Evolutionary conservation across 345 rosid species (phyloP).

Genomic region (Geranium rotundifolium): DNA sequence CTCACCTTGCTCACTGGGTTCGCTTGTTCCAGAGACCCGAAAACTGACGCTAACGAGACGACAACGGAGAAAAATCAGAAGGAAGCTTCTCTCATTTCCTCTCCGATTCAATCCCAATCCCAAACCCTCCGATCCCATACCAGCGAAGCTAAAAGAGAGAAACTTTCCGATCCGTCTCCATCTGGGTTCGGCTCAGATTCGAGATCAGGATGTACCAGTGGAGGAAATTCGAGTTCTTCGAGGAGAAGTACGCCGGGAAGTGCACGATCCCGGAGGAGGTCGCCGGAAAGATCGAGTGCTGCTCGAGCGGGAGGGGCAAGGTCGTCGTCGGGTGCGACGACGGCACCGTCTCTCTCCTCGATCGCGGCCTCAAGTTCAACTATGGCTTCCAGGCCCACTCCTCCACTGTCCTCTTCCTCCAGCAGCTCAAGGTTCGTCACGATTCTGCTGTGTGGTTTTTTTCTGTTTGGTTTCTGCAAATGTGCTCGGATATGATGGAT

Average conservation of each 20-base stretch:
- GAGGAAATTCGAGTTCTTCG: conserved; percentile 99
- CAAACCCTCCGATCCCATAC: neutral
- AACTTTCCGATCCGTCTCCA: neutral
- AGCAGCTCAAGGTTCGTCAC: conserved; percentile 68
- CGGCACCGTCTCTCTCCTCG: conserved; percentile 74
- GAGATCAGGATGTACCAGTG: conserved; percentile 57
- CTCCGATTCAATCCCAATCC: neutral
- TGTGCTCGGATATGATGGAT: neutral
- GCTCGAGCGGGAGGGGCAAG: conserved; percentile 97
- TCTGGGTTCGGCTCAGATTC: neutral
- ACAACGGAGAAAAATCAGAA: neutral
- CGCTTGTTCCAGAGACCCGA: neutral
- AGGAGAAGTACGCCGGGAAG: conserved; percentile 86
- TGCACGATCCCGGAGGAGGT: conserved; percentile 73
- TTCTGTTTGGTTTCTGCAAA: neutral
- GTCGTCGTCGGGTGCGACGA: conserved; percentile 80
- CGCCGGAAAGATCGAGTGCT: conserved; percentile 53
- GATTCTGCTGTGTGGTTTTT: neutral
- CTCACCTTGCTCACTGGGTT: neutral
- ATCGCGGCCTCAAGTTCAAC: conserved; percentile 91
- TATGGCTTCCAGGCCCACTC: conserved; percentile 78
- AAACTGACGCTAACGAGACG: neutral
- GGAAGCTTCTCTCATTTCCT: neutral
- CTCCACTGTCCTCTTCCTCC: conserved; percentile 74
- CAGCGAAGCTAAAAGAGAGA: neutral